These are phyloP conservation scores for Aspergillus puulaauensis DNA, from an alignment of 2,329 filamentous ascomycete genomes.

Conservation along the genomic window DNA sequence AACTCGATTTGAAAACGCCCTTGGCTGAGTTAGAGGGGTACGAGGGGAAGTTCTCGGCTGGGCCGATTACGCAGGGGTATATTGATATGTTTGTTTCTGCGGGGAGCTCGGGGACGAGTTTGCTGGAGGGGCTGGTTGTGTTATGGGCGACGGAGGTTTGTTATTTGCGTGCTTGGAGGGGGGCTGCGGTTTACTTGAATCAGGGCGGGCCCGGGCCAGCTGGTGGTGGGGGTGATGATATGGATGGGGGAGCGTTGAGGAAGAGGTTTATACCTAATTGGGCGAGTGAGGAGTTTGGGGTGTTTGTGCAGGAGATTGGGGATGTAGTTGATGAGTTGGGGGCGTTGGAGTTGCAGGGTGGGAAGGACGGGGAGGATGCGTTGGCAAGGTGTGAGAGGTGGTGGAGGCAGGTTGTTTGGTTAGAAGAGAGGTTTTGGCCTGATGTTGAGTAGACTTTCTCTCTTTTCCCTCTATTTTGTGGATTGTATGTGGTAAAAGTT, in stretches of 20 bases:
- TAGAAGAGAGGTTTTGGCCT: conserved; percentile 63
- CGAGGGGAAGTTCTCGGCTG: conserved; percentile 24
- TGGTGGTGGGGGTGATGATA: conserved; percentile 40
- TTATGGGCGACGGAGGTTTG: conserved; percentile 74
- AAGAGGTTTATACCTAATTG: conserved; percentile 68
- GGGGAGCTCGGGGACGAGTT: conserved; percentile 48
- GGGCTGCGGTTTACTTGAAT: conserved; percentile 18
- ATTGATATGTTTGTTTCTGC: conserved; percentile 62
- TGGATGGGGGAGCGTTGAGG: conserved; percentile 64
- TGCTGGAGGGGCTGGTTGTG: conserved; percentile 70
- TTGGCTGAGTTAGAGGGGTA: conserved; percentile 19
- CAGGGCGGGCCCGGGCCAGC: conserved; percentile 5
- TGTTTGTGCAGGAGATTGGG: conserved; percentile 58
- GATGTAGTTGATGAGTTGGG: conserved; percentile 57
- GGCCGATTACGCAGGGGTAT: conserved; percentile 53
- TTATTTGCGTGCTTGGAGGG: conserved; percentile 61
- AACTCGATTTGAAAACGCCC: conserved; percentile 51
- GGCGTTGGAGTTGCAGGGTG: conserved; percentile 33
- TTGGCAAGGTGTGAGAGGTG: conserved; percentile 50
- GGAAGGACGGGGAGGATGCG: conserved; percentile 36
- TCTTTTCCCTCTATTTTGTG: too few species aligned
- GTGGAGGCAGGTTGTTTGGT: conserved; percentile 49
- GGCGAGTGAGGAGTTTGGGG: conserved; percentile 61
- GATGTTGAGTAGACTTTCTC: conserved; percentile 19
- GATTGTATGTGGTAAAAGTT: too few species aligned